Percentiles rank a stretch among this genome's conserved stretches.
phyloP scores from a whole-genome alignment of 176 grass and related monocot species.

The Juncus effusus region DNA sequence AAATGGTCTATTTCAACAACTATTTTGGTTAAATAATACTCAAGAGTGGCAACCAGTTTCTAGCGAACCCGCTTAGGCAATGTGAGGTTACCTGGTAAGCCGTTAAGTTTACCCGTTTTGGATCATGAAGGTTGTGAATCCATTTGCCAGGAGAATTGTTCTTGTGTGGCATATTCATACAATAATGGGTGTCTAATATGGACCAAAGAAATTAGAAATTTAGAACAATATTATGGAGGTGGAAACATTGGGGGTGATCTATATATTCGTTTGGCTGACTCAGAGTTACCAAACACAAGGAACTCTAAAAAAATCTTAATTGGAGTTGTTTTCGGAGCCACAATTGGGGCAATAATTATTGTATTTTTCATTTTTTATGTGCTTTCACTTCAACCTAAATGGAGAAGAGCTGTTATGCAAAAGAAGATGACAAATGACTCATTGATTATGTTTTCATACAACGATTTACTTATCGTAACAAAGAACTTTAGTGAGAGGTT shows the following conservation, averaged over 20 bases:
- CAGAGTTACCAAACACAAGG: conserved; percentile 14
- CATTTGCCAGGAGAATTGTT: conserved; percentile 40
- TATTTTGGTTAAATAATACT: conserved; percentile 19
- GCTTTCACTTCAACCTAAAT: neutral
- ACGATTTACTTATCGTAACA: conserved; percentile 33
- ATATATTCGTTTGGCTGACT: conserved; percentile 35
- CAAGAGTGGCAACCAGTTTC: conserved; percentile 31
- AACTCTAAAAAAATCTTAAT: neutral
- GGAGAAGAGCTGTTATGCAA: neutral
- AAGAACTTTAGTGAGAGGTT: conserved; percentile 52
- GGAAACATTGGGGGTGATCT: conserved; percentile 2
- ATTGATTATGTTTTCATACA: conserved; percentile 30
- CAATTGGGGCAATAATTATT: neutral
- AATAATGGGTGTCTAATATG: conserved; percentile 31
- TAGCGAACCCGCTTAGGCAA: conserved; percentile 24
- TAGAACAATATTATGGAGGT: conserved; percentile 1
- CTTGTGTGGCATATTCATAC: conserved; percentile 43
- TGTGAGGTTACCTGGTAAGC: conserved; percentile 15
- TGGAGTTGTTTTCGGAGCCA: neutral
- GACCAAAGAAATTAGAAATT: conserved; percentile 32
- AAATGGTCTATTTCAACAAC: too few species aligned
- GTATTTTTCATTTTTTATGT: neutral
- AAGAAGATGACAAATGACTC: neutral
- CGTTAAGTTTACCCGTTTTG: neutral
- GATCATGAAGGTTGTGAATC: conserved; percentile 25